These are phyloP conservation scores for Aspergillus pseudoterreus DNA, from an alignment of 2,329 filamentous ascomycete species.

Conservation along the genomic window DNA sequence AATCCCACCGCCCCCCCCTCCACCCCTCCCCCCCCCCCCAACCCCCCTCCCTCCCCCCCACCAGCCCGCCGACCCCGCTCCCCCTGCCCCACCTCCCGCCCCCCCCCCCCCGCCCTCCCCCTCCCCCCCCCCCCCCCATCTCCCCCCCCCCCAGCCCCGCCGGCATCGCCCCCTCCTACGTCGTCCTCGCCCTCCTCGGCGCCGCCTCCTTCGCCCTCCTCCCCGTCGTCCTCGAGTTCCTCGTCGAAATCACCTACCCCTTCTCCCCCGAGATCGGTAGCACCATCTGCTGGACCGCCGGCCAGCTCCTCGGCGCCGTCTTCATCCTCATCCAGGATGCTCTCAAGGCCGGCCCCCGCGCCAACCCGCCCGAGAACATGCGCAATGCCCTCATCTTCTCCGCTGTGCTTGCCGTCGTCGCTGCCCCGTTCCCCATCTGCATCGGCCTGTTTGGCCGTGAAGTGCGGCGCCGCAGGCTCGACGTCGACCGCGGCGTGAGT, in stretches of 20 bases:
- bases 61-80: too few species aligned
- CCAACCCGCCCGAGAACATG: constrained; percentile 67
- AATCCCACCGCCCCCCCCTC: too few species aligned
- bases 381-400: constrained; percentile 72
- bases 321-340: constrained; percentile 83
- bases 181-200: constrained; percentile 72
- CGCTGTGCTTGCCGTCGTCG: constrained; percentile 64
- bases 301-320: constrained; percentile 77
- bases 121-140: too few species aligned
- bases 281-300: constrained; percentile 79
- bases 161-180: constrained; percentile 58
- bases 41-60: too few species aligned
- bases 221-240: constrained; percentile 79
- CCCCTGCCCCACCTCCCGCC: too few species aligned
- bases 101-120: too few species aligned
- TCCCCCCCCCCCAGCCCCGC: constrained; percentile 54
- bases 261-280: constrained; percentile 80
- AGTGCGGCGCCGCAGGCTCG: constrained; percentile 37
- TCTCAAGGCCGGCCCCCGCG: constrained; percentile 52
- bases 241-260: constrained; percentile 84
- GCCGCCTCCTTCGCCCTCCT: constrained; percentile 76
- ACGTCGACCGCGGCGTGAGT: constrained; percentile 33
- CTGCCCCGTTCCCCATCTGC: constrained; percentile 64
- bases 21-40: too few species aligned
- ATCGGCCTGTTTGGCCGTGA: constrained; percentile 66